These are phyloP conservation scores for Suillus americanus DNA, from an alignment of 768 basidiomycete species.

Conservation along the genomic window DNA sequence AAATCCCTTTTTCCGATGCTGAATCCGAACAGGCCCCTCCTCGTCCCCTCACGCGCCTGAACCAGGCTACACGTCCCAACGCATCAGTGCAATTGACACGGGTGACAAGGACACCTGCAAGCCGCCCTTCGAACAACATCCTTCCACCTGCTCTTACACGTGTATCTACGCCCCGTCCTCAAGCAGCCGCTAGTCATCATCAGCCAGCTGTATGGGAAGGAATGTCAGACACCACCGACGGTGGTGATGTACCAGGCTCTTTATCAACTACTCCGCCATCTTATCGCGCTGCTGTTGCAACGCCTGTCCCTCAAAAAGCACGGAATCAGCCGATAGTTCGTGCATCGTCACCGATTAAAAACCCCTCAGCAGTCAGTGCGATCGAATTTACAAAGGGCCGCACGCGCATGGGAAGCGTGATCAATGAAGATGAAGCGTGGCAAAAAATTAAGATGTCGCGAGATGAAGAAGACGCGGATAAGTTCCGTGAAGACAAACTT, in stretches of 20 bases:
- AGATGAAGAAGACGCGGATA: conserved; percentile 71
- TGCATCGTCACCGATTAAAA: conserved; percentile 32
- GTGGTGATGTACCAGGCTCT: conserved; percentile 21
- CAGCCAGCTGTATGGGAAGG: conserved; percentile 34
- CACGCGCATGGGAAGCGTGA: conserved; percentile 47
- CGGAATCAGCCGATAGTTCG: conserved; percentile 16
- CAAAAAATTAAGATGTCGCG: conserved; percentile 69
- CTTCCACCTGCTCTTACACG: conserved; percentile 28
- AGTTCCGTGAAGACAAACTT: conserved; percentile 61
- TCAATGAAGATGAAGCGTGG: conserved; percentile 77
- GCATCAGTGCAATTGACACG: conserved; percentile 11
- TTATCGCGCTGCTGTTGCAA: conserved; percentile 41
- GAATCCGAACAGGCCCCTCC: conserved; percentile 12
- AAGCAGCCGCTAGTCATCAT: conserved; percentile 14
- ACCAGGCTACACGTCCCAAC: conserved; percentile 12
- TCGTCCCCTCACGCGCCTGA: conserved; percentile 4
- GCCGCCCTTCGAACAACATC: conserved; percentile 22
- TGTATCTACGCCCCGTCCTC: conserved; percentile 30
- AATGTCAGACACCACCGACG: conserved; percentile 37
- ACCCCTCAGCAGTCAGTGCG: conserved; percentile 20
- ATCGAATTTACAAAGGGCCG: conserved; percentile 19
- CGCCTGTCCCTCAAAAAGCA: conserved; percentile 11
- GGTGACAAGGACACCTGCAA: conserved; percentile 8
- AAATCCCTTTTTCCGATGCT: conserved; percentile 6
- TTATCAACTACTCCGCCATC: conserved; percentile 48